Evolutionary conservation across 805 yeast species (phyloP).

Genomic region (Dipodascus geniculatus): DNA sequence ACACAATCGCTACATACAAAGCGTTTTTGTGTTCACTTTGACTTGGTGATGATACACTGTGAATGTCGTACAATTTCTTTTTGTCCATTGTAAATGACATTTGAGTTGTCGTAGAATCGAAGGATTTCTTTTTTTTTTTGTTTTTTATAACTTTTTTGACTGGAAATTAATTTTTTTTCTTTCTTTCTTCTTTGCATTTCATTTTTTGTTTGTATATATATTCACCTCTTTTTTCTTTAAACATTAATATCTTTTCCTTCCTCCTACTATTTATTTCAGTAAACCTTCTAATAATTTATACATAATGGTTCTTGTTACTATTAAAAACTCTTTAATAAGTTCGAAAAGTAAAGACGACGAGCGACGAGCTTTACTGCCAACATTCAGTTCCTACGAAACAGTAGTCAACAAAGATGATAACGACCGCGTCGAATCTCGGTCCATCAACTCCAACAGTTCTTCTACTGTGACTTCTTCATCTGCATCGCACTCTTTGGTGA

Average conservation of each 20-base stretch:
- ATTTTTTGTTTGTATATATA: neutral
- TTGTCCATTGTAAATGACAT: neutral
- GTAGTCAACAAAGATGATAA: conserved; percentile 9
- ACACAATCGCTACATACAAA: neutral
- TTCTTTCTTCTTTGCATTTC: neutral
- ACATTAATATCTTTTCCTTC: too few relatives aligned
- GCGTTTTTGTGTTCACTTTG: neutral
- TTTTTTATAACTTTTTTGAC: neutral
- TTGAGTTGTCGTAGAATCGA: neutral
- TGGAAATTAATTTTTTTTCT: neutral
- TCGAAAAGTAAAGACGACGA: conserved; percentile 13
- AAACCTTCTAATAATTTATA: too few relatives aligned
- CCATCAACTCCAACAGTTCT: neutral
- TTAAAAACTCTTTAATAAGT: conserved; percentile 18
- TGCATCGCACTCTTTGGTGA: conserved; percentile 12
- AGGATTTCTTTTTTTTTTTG: neutral
- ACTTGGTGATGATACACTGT: neutral
- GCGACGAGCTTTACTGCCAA: conserved; percentile 21
- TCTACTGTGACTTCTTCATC: conserved; percentile 7
- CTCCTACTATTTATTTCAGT: too few relatives aligned
- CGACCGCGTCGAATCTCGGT: neutral
- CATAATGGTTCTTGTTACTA: conserved; percentile 22
- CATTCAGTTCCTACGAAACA: conserved; percentile 16
- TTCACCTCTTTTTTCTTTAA: neutral
- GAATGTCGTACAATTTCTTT: neutral